Evolutionary conservation across 139 green algal genomes (phyloP).

Genomic region (Coccomyxa sp.): DNA sequence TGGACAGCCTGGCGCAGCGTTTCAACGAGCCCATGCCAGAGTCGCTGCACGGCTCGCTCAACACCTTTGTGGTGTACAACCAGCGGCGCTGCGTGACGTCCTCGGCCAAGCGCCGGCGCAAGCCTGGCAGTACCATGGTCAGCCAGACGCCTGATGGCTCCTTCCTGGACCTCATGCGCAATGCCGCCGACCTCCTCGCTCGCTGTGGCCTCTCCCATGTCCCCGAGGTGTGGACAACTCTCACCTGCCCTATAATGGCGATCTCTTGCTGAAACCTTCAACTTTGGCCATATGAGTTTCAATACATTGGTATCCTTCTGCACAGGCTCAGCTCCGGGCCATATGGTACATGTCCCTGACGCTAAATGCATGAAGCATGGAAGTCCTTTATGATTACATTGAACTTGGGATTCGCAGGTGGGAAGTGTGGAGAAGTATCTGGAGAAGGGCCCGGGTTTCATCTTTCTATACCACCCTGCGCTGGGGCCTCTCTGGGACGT

Average conservation of each 20-base stretch:
- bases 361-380: too few species aligned
- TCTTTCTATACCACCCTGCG: slow-evolving; percentile 87
- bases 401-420: slow-evolving; percentile 13
- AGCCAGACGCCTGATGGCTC: slow-evolving; percentile 95
- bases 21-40: slow-evolving; percentile 27
- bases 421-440: slow-evolving; percentile 69
- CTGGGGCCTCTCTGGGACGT: slow-evolving; percentile 95
- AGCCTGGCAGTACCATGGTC: slow-evolving; percentile 63
- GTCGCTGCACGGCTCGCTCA: slow-evolving; percentile 40
- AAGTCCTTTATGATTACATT: too few species aligned
- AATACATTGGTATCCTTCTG: neutral
- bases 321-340: neutral
- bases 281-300: neutral
- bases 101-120: slow-evolving; percentile 80
- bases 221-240: slow-evolving; percentile 22
- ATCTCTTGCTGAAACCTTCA: neutral
- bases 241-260: neutral
- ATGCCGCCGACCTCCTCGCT: slow-evolving; percentile 75
- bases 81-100: slow-evolving; percentile 75
- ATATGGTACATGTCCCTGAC: too few species aligned
- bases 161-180: slow-evolving; percentile 91
- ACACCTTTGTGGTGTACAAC: slow-evolving; percentile 96
- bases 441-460: slow-evolving; percentile 72
- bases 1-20: slow-evolving; percentile 67
- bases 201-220: slow-evolving; percentile 51